These are phyloP conservation scores for Phytophthora tubulina DNA, from an alignment of 352 stramenopile species.

Conservation along the genomic window DNA sequence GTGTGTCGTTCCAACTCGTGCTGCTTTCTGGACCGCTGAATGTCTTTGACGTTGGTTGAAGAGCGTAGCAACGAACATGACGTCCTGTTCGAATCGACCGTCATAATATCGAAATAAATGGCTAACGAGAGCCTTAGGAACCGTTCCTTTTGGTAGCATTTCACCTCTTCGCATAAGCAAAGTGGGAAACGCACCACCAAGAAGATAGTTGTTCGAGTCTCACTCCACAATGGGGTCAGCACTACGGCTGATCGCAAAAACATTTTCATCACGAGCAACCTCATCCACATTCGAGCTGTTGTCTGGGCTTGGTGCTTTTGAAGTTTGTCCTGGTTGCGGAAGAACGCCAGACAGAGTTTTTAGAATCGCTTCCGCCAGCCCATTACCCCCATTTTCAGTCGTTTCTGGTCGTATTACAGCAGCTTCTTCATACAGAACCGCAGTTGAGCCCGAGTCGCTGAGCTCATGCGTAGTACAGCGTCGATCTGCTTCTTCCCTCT, in stretches of 20 bases:
- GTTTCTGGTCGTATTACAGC: too few relatives aligned
- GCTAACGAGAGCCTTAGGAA: neutral
- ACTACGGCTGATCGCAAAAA: neutral
- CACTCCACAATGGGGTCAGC: neutral
- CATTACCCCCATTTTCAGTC: too few relatives aligned
- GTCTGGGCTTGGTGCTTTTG: too few relatives aligned
- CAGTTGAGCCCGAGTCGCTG: too few relatives aligned
- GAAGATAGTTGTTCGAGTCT: neutral
- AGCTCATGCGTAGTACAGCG: too few relatives aligned
- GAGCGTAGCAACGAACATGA: neutral
- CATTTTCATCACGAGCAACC: neutral
- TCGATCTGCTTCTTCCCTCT: too few relatives aligned
- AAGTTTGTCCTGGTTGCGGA: too few relatives aligned
- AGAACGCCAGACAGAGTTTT: too few relatives aligned
- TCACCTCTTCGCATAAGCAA: neutral
- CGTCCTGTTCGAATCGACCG: neutral
- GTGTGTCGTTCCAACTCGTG: neutral
- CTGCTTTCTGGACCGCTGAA: neutral
- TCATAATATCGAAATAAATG: constrained; percentile 2
- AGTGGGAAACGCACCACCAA: constrained; percentile 2
- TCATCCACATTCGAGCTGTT: neutral
- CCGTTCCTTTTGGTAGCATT: neutral
- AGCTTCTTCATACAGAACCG: too few relatives aligned
- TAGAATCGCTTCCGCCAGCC: too few relatives aligned
- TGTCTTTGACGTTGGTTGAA: constrained; percentile 1